Conservation (phyloP, 1,139 yeast species). For the Scheffersomyces illinoinensis region DNA sequence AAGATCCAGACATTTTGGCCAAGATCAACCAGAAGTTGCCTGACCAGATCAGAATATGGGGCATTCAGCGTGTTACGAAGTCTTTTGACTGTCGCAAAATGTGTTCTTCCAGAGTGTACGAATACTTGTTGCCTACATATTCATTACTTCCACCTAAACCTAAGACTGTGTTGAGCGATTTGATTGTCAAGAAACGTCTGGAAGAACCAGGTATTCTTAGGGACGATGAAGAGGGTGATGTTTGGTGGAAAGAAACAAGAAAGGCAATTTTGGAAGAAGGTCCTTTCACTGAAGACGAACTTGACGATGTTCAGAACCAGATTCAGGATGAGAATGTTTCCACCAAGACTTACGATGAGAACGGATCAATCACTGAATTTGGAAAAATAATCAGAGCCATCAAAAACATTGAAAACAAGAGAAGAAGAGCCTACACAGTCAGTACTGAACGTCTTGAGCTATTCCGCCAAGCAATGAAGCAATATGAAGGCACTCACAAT, state of each 20-base stretch:
- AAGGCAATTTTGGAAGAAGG: constrained; percentile 44
- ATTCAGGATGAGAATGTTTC: constrained; percentile 13
- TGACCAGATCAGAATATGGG: constrained; percentile 89
- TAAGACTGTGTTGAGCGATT: constrained; percentile 58
- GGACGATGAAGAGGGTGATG: constrained; percentile 64
- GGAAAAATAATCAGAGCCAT: constrained; percentile 54
- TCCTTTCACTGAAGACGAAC: constrained; percentile 48
- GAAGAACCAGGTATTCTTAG: constrained; percentile 61
- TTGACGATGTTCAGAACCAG: constrained; percentile 18
- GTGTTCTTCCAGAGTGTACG: constrained; percentile 94
- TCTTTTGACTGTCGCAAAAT: constrained; percentile 92
- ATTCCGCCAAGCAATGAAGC: constrained; percentile 68
- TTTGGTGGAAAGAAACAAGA: constrained; percentile 68
- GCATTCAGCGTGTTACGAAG: constrained; percentile 83
- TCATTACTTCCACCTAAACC: constrained; percentile 91
- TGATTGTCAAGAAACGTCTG: constrained; percentile 53
- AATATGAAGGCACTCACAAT: constrained; percentile 86
- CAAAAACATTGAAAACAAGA: constrained; percentile 64
- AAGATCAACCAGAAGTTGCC: constrained; percentile 79
- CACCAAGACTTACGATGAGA: constrained; percentile 26
- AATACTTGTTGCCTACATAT: constrained; percentile 88
- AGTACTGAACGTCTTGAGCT: constrained; percentile 58
- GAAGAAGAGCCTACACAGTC: constrained; percentile 71
- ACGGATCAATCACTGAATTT: constrained; percentile 39
- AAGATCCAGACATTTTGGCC: constrained; percentile 73